A percentile compares a stretch with the other conserved stretches of the same genome.
phyloP scores from a whole-genome alignment of 352 stramenopile genomes.

The Globisporangium rhizosaccharum region DNA sequence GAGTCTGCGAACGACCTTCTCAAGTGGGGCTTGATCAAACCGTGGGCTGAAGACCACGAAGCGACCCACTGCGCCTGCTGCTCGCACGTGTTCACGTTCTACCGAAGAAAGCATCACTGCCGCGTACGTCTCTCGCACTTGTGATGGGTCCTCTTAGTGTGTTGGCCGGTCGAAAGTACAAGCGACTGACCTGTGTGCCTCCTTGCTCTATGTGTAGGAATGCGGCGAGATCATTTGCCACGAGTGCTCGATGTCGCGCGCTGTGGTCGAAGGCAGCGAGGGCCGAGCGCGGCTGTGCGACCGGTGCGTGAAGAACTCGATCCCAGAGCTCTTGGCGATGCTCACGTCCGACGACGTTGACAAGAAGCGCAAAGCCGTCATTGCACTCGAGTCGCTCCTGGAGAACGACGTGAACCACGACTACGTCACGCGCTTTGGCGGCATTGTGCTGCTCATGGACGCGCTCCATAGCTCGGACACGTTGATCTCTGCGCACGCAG shows the following conservation, averaged over 20 bases:
- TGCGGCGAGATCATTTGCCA: conserved; percentile 85
- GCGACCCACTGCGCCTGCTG: conserved; percentile 69
- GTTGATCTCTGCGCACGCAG: conserved; percentile 62
- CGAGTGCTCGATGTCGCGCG: conserved; percentile 82
- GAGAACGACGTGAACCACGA: conserved; percentile 83
- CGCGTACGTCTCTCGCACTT: conserved; percentile 27
- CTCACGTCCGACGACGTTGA: conserved; percentile 43
- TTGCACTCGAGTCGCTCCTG: conserved; percentile 80
- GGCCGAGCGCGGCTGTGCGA: conserved; percentile 80
- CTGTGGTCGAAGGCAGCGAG: conserved; percentile 75
- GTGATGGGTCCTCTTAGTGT: background rate
- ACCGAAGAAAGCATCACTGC: conserved; percentile 79
- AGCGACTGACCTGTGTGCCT: background rate
- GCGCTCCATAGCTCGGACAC: conserved; percentile 67
- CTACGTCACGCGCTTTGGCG: conserved; percentile 71
- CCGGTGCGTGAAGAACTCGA: conserved; percentile 75
- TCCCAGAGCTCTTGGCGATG: conserved; percentile 61
- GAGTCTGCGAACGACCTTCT: conserved; percentile 80
- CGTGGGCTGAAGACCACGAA: conserved; percentile 86
- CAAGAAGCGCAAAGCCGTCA: conserved; percentile 62
- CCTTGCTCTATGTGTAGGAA: conserved; percentile 34
- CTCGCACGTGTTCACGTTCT: conserved; percentile 75
- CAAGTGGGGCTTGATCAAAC: conserved; percentile 84
- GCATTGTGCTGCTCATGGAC: conserved; percentile 63
- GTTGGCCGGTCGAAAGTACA: no score